A percentile compares a stretch with the other conserved stretches of the same genome.
phyloP scores from a whole-genome alignment of 208 protist genomes.

The Crithidia bombi region DNA sequence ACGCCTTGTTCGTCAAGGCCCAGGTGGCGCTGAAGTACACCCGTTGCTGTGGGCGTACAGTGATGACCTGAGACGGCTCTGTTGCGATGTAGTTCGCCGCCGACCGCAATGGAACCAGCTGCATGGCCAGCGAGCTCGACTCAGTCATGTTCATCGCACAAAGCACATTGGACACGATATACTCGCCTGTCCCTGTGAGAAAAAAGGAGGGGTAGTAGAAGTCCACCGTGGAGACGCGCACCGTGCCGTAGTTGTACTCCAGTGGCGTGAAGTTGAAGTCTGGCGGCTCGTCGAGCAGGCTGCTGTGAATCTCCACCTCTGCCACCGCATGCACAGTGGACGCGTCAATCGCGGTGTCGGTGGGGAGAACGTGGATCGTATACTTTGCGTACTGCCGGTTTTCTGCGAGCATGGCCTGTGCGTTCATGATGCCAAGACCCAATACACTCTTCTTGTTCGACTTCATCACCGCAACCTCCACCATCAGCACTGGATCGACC shows the following conservation, averaged over 20 bases:
- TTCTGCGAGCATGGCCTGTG: slow-evolving; percentile 68
- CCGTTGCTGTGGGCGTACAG: slow-evolving; percentile 86
- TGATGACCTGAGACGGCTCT: slow-evolving; percentile 80
- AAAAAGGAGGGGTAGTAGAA: slow-evolving; percentile 88
- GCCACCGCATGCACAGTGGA: slow-evolving; percentile 75
- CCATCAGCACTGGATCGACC: slow-evolving; percentile 71
- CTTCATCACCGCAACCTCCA: slow-evolving; percentile 61
- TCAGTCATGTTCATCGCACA: slow-evolving; percentile 92
- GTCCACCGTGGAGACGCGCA: slow-evolving; percentile 82
- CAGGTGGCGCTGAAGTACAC: slow-evolving; percentile 88
- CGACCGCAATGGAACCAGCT: slow-evolving; percentile 68
- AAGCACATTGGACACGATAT: slow-evolving; percentile 86
- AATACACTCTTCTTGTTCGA: slow-evolving; percentile 51
- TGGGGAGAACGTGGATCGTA: slow-evolving; percentile 79
- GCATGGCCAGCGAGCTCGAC: slow-evolving; percentile 83
- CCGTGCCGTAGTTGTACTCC: slow-evolving; percentile 87
- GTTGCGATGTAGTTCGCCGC: slow-evolving; percentile 64
- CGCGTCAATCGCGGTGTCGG: slow-evolving; percentile 64
- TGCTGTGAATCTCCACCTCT: slow-evolving; percentile 79
- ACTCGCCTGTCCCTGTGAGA: slow-evolving; percentile 69
- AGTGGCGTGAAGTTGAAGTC: slow-evolving; percentile 71
- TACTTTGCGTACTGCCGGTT: slow-evolving; percentile 77
- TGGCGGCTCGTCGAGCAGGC: slow-evolving; percentile 54
- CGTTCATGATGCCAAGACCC: slow-evolving; percentile 75
- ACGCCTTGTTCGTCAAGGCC: slow-evolving; percentile 52